phyloP scores from a whole-genome alignment of 345 rosid species.

The Bretschneidera sinensis region DNA sequence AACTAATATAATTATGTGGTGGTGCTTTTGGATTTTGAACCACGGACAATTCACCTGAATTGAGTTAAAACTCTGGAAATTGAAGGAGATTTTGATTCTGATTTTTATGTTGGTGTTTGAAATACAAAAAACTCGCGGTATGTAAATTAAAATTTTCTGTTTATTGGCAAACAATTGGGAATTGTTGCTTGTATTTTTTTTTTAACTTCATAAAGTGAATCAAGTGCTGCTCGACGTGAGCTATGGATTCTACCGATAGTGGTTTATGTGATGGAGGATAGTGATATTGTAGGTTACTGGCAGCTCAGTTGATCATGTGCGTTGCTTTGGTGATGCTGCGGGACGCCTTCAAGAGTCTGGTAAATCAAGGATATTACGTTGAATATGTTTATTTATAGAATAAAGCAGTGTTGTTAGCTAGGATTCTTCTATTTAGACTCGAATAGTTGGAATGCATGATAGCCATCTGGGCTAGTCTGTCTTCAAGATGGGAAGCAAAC shows the following conservation, averaged over 20 bases:
- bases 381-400: background rate
- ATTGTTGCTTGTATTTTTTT: background rate
- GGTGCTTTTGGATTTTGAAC: too few species aligned
- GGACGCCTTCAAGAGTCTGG: conserved; percentile 85
- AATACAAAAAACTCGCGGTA: background rate
- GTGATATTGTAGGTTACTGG: conserved; percentile 48
- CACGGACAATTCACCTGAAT: too few species aligned
- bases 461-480: background rate
- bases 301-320: conserved; percentile 76
- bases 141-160: too few species aligned
- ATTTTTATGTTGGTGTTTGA: background rate
- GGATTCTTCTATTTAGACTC: background rate
- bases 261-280: background rate
- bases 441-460: background rate
- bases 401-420: background rate
- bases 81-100: background rate
- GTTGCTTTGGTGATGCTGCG: conserved; percentile 73
- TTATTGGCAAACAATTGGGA: too few species aligned
- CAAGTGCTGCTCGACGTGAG: too few species aligned
- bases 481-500: background rate
- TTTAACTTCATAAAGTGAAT: too few species aligned
- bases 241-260: background rate
- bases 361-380: conserved; percentile 10
- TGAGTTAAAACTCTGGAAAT: too few species aligned
- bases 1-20: too few species aligned